These are phyloP conservation scores for Coleophoma crateriformis DNA, from an alignment of 2,329 filamentous ascomycete genomes.

Conservation along the genomic window DNA sequence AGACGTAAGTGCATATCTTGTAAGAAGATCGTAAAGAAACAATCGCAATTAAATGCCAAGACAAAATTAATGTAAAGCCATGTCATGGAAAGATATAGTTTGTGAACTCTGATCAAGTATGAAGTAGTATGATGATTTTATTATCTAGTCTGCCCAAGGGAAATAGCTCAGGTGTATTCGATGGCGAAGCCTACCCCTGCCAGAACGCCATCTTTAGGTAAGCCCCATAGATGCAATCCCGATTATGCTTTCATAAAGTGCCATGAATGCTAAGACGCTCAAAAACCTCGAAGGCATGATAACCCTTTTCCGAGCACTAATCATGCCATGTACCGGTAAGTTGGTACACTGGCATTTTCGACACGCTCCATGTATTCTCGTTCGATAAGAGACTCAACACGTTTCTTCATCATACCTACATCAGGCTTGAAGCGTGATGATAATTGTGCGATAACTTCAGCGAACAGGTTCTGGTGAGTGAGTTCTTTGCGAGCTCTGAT, in stretches of 20 bases:
- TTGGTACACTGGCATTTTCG: conserved; percentile 56
- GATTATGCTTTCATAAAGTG: background rate
- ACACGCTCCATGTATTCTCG: conserved; percentile 74
- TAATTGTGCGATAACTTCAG: conserved; percentile 67
- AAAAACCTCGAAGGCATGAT: background rate
- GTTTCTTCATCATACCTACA: conserved; percentile 71
- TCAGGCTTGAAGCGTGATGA: conserved; percentile 68
- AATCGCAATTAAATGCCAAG: too few species aligned
- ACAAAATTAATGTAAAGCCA: too few species aligned
- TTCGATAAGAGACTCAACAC: conserved; percentile 72
- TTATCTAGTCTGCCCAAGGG: too few species aligned
- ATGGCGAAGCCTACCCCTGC: too few species aligned
- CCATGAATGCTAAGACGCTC: background rate
- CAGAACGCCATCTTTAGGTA: too few species aligned
- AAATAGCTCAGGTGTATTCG: too few species aligned
- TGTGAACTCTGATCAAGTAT: too few species aligned
- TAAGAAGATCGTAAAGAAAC: too few species aligned
- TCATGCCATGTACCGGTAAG: conserved; percentile 68
- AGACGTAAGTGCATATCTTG: too few species aligned
- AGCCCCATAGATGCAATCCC: too few species aligned
- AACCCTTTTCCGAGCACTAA: background rate
- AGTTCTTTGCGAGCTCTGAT: conserved; percentile 70
- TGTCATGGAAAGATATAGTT: too few species aligned
- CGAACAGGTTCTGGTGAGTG: conserved; percentile 62
- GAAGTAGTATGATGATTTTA: too few species aligned